Percentiles rank a stretch among this genome's conserved stretches.
Conservation (phyloP, 1,284 basidiomycete genomes). For the Pseudozyma thailandica region DNA sequence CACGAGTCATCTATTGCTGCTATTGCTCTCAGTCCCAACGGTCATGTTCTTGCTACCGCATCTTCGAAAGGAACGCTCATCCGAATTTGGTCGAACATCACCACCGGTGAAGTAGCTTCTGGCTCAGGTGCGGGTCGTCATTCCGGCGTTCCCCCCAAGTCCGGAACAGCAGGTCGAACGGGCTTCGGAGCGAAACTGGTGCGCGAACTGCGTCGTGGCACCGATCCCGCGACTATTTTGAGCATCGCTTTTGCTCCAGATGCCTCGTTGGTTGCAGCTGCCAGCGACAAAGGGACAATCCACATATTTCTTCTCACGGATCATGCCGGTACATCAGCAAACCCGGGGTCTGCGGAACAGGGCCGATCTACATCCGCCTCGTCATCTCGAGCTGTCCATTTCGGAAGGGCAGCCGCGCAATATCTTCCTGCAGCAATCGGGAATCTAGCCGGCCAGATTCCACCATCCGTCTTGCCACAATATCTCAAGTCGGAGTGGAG, state of each 20-base stretch:
- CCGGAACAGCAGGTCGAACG: constrained; percentile 25
- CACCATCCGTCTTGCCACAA: constrained; percentile 50
- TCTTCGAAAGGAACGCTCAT: constrained; percentile 58
- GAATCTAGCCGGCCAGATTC: constrained; percentile 45
- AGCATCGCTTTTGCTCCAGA: constrained; percentile 59
- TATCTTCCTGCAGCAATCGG: constrained; percentile 48
- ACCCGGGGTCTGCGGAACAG: background rate
- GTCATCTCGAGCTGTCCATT: constrained; percentile 16
- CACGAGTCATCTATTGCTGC: constrained; percentile 51
- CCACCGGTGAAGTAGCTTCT: background rate
- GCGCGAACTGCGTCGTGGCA: constrained; percentile 57
- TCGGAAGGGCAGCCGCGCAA: constrained; percentile 40
- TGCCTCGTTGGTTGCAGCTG: constrained; percentile 45
- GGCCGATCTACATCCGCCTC: constrained; percentile 1
- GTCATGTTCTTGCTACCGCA: constrained; percentile 47
- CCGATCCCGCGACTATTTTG: constrained; percentile 54
- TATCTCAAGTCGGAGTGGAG: constrained; percentile 63
- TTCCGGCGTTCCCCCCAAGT: constrained; percentile 2
- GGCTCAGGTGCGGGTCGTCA: constrained; percentile 3
- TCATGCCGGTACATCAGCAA: background rate
- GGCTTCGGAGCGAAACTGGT: constrained; percentile 40
- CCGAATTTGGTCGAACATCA: constrained; percentile 52
- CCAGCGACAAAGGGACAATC: constrained; percentile 62
- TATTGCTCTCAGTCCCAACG: constrained; percentile 48
- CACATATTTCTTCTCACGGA: constrained; percentile 54